phyloP scores from a whole-genome alignment of 768 basidiomycete genomes.

The Podaxis pistillaris region DNA sequence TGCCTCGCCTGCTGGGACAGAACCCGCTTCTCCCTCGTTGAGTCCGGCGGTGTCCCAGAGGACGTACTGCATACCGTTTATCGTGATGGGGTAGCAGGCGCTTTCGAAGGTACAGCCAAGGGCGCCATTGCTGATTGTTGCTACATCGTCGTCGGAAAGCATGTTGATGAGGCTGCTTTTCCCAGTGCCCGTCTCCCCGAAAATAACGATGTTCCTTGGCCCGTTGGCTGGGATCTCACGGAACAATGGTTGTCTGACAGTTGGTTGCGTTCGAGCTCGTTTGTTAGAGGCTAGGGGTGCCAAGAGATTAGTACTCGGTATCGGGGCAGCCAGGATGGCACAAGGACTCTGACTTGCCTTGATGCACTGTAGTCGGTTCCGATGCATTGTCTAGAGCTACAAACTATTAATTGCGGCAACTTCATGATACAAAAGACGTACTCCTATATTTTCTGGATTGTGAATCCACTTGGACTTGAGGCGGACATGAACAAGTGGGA shows the following conservation, averaged over 20 bases:
- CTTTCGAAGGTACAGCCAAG: conserved; percentile 35
- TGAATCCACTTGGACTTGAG: neutral
- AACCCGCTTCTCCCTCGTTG: conserved; percentile 29
- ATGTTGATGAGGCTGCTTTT: conserved; percentile 45
- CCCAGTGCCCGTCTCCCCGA: conserved; percentile 38
- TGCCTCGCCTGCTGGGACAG: conserved; percentile 21
- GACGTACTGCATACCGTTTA: conserved; percentile 24
- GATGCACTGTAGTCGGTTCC: neutral
- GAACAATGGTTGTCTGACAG: neutral
- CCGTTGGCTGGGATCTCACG: neutral
- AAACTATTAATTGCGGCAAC: neutral
- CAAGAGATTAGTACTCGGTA: conserved; percentile 33
- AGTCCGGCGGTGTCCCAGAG: conserved; percentile 41
- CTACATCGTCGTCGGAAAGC: conserved; percentile 28
- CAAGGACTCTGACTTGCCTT: conserved; percentile 17
- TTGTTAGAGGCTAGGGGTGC: conserved; percentile 13
- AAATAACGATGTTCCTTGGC: conserved; percentile 32
- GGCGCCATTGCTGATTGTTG: conserved; percentile 29
- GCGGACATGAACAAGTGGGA: too few species aligned
- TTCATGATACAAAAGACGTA: neutral
- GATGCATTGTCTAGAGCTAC: neutral
- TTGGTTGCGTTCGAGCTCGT: neutral
- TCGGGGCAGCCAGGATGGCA: conserved; percentile 1
- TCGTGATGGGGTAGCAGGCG: conserved; percentile 23
- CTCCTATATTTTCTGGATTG: neutral